Evolutionary conservation across 441 rosid species (phyloP).

Genomic region (Populus hybrid): DNA sequence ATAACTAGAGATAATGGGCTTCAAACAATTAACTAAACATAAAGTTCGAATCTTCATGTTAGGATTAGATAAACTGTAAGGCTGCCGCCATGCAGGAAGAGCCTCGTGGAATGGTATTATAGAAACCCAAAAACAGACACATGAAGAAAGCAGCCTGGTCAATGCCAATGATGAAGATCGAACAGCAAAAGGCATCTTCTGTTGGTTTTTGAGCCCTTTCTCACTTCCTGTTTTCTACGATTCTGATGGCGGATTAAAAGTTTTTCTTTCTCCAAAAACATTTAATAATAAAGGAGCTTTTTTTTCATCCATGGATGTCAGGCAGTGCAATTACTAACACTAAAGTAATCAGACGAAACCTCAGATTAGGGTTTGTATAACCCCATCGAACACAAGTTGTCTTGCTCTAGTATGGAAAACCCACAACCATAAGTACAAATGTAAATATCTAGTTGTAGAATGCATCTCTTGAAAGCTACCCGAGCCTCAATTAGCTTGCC

Average conservation of each 20-base stretch:
- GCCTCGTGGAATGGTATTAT: background rate
- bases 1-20: background rate
- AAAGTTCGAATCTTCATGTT: background rate
- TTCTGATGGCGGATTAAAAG: background rate
- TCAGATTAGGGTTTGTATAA: no score
- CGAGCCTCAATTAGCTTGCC: background rate
- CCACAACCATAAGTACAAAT: background rate
- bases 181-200: slow-evolving; percentile 14
- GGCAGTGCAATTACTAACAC: background rate
- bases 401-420: no score
- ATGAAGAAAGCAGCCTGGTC: background rate
- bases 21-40: background rate
- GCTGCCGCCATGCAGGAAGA: background rate
- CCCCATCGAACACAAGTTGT: no score
- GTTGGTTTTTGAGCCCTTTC: slow-evolving; percentile 10
- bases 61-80: background rate
- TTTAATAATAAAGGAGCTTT: no score
- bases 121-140: background rate
- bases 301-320: no score
- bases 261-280: no score
- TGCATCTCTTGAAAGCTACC: background rate
- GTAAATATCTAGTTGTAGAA: background rate
- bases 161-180: no score
- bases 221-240: background rate
- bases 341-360: no score